A percentile compares a stretch with the other conserved stretches of the same genome.
phyloP scores from a whole-genome alignment of 176 grass and related monocot genomes.

The Aegilops tauschii region DNA sequence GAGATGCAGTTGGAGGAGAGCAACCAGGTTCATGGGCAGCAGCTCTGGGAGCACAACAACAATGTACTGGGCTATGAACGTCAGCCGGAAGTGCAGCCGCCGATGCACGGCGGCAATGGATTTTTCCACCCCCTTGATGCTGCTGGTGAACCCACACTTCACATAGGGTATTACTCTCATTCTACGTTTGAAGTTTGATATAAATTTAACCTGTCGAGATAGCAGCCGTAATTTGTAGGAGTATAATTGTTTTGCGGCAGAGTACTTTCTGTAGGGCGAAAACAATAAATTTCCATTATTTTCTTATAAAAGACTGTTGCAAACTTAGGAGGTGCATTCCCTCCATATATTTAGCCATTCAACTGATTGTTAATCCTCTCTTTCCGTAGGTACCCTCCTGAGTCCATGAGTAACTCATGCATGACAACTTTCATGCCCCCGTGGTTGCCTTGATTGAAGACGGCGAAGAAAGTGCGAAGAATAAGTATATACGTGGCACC shows the following conservation, averaged over 20 bases:
- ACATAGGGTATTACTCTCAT: slow-evolving; percentile 57
- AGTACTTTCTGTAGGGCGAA: background rate
- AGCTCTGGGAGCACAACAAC: slow-evolving; percentile 64
- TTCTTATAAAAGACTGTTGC: background rate
- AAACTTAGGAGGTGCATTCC: background rate
- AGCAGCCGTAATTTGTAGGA: background rate
- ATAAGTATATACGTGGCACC: background rate
- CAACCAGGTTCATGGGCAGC: slow-evolving; percentile 52
- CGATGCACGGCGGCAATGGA: slow-evolving; percentile 43
- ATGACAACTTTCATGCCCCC: slow-evolving; percentile 70
- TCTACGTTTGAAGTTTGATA: background rate
- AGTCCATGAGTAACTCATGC: slow-evolving; percentile 62
- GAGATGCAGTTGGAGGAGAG: slow-evolving; percentile 77
- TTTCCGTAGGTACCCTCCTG: slow-evolving; percentile 69
- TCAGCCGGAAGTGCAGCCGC: slow-evolving; percentile 39
- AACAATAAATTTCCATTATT: background rate
- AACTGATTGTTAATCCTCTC: background rate
- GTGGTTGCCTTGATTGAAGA: slow-evolving; percentile 64
- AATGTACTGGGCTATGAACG: slow-evolving; percentile 50
- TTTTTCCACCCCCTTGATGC: slow-evolving; percentile 78
- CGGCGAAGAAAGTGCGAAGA: slow-evolving; percentile 5
- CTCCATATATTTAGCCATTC: background rate
- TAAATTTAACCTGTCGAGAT: background rate
- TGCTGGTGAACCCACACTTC: slow-evolving; percentile 75
- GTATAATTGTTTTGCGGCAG: too few relatives aligned